Percentiles rank a stretch among this genome's conserved stretches.
phyloP scores from a whole-genome alignment of 169 alveolate species.

The Plasmodium relictum region DNA sequence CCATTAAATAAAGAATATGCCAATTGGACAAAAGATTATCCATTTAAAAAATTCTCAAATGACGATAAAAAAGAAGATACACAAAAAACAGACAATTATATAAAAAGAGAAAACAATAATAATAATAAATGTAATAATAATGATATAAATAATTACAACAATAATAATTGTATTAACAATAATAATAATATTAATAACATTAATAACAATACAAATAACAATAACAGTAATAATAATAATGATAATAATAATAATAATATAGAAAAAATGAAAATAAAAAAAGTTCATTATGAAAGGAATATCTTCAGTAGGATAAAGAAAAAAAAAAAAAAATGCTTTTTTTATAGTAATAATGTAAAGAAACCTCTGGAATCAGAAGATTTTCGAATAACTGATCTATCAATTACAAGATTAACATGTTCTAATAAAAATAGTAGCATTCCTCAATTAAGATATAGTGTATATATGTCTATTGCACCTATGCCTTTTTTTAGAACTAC shows the following conservation, averaged over 20 bases:
- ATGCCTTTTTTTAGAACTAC: slow-evolving; percentile 90
- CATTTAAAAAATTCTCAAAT: background rate
- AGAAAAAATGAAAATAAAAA: background rate
- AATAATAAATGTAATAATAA: background rate
- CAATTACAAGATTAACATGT: slow-evolving; percentile 54
- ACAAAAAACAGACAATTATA: background rate
- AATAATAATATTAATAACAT: background rate
- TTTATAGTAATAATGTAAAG: slow-evolving; percentile 47
- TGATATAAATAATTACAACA: background rate
- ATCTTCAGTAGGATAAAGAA: slow-evolving; percentile 4
- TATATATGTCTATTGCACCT: slow-evolving; percentile 88
- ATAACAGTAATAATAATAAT: background rate
- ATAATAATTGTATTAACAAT: background rate
- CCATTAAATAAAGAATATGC: background rate
- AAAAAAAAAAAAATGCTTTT: slow-evolving; percentile 28
- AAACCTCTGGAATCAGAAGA: slow-evolving; percentile 73
- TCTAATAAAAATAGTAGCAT: slow-evolving; percentile 77
- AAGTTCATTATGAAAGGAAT: slow-evolving; percentile 6
- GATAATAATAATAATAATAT: background rate
- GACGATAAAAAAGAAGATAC: background rate
- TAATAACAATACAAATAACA: background rate
- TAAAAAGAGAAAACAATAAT: background rate
- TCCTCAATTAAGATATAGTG: slow-evolving; percentile 85
- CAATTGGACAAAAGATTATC: background rate
- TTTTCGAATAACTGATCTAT: slow-evolving; percentile 65